Percentiles rank a stretch among this genome's conserved stretches.
phyloP scores from a whole-genome alignment of 2,329 filamentous ascomycete genomes.

The Diaporthe capsici region DNA sequence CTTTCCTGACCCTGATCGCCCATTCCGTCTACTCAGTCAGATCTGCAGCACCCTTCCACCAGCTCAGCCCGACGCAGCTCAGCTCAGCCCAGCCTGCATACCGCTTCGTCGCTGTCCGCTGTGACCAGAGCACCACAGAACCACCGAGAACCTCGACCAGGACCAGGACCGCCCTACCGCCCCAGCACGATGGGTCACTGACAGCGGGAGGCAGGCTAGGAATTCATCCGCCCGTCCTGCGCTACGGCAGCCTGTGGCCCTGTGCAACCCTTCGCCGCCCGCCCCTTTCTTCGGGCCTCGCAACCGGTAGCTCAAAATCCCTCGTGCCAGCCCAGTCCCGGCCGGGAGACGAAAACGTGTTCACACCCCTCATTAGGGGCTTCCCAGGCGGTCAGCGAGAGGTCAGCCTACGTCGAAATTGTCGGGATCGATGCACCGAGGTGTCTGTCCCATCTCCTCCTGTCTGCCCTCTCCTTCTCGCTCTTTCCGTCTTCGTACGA shows the following conservation, averaged over 20 bases:
- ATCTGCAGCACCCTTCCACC: background rate
- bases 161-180: background rate
- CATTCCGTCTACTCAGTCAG: background rate
- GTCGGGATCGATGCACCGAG: background rate
- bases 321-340: slow-evolving; percentile 3
- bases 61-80: slow-evolving; percentile 2
- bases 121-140: slow-evolving; percentile 4
- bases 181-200: slow-evolving; percentile 17
- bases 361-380: background rate
- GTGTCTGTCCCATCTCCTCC: background rate
- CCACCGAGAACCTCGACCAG: background rate
- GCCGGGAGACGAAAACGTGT: slow-evolving; percentile 3
- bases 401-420: background rate
- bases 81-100: slow-evolving; percentile 3
- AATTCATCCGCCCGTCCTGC: background rate
- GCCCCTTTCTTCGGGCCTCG: slow-evolving; percentile 33
- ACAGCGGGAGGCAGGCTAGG: slow-evolving; percentile 27
- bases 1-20: background rate
- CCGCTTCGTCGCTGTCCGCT: slow-evolving; percentile 1
- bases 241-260: slow-evolving; percentile 35
- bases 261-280: slow-evolving; percentile 2
- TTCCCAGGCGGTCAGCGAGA: slow-evolving; percentile 16
- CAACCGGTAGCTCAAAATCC: slow-evolving; percentile 26
- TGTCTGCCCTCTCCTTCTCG: background rate
- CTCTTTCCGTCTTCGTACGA: background rate